Percentiles rank a stretch among this genome's conserved stretches.
phyloP scores from a whole-genome alignment of 2,329 filamentous ascomycete species.

The Exophiala aquamarina region DNA sequence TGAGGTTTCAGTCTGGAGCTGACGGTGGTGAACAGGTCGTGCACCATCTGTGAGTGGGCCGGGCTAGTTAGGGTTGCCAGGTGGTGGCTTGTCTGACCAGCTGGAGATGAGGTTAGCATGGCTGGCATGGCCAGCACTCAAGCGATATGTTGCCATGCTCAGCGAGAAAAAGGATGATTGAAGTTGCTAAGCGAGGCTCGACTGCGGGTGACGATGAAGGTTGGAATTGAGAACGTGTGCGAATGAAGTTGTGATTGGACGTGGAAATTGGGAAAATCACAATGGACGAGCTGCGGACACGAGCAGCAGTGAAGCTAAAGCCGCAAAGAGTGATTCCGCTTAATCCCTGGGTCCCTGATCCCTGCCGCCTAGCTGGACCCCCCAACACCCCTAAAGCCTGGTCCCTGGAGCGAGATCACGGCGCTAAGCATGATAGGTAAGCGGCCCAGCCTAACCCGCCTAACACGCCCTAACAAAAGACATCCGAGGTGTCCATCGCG shows the following conservation, averaged over 20 bases:
- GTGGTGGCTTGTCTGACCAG: conserved; percentile 23
- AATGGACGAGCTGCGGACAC: too few relatives aligned
- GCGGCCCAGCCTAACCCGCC: too few relatives aligned
- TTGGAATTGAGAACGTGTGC: conserved; percentile 1
- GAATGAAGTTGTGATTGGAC: conserved; percentile 14
- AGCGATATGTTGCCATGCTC: too few relatives aligned
- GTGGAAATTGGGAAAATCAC: conserved; percentile 16
- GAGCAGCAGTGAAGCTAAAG: too few relatives aligned
- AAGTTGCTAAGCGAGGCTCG: conserved; percentile 22
- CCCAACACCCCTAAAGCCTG: not conserved
- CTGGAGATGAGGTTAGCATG: conserved; percentile 16
- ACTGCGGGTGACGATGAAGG: conserved; percentile 15
- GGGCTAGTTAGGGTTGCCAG: conserved; percentile 10
- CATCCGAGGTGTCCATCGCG: too few relatives aligned
- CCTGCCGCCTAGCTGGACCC: too few relatives aligned
- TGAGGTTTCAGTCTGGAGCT: conserved; percentile 23
- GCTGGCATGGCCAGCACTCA: conserved; percentile 13
- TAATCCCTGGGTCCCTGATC: too few relatives aligned
- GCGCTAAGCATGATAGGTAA: too few relatives aligned
- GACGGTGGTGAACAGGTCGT: conserved; percentile 10
- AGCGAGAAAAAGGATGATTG: too few relatives aligned
- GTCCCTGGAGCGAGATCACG: too few relatives aligned
- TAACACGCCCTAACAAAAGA: too few relatives aligned
- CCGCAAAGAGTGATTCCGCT: too few relatives aligned
- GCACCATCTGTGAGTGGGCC: conserved; percentile 14